Evolutionary conservation across 179 eudicot species (phyloP).

Genomic region (Spergularia azorica): DNA sequence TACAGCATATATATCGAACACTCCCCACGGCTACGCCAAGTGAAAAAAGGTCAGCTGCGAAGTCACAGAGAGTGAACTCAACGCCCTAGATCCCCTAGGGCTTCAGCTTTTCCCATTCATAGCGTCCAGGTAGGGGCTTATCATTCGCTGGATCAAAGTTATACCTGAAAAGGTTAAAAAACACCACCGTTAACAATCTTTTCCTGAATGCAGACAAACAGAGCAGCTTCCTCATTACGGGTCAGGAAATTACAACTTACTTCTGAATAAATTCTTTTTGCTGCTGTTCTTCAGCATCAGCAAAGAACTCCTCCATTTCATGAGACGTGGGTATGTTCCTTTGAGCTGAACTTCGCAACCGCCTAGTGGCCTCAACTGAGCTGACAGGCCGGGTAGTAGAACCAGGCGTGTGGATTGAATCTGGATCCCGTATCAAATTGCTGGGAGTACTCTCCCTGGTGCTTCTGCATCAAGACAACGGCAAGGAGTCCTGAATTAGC

Average conservation of each 20-base stretch:
- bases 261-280: slow-evolving; percentile 43
- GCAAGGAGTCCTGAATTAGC: too few species aligned
- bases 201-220: neutral
- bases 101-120: slow-evolving; percentile 51
- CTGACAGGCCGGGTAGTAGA: slow-evolving; percentile 29
- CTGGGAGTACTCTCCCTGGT: slow-evolving; percentile 41
- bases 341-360: slow-evolving; percentile 25
- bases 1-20: slow-evolving; percentile 19
- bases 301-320: slow-evolving; percentile 49
- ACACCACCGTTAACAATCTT: neutral
- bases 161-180: slow-evolving; percentile 45
- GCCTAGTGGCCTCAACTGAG: slow-evolving; percentile 22
- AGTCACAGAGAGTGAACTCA: slow-evolving; percentile 5
- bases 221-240: too few species aligned
- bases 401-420: slow-evolving; percentile 34
- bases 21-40: slow-evolving; percentile 24
- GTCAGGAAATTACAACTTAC: slow-evolving; percentile 23
- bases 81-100: slow-evolving; percentile 16
- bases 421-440: slow-evolving; percentile 39
- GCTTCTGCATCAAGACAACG: slow-evolving; percentile 15
- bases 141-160: slow-evolving; percentile 62
- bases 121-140: slow-evolving; percentile 60
- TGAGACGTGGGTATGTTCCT: slow-evolving; percentile 33
- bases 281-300: slow-evolving; percentile 40
- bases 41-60: slow-evolving; percentile 15